phyloP scores from a whole-genome alignment of 352 stramenopile genomes.

The Peronospora tabacina region DNA sequence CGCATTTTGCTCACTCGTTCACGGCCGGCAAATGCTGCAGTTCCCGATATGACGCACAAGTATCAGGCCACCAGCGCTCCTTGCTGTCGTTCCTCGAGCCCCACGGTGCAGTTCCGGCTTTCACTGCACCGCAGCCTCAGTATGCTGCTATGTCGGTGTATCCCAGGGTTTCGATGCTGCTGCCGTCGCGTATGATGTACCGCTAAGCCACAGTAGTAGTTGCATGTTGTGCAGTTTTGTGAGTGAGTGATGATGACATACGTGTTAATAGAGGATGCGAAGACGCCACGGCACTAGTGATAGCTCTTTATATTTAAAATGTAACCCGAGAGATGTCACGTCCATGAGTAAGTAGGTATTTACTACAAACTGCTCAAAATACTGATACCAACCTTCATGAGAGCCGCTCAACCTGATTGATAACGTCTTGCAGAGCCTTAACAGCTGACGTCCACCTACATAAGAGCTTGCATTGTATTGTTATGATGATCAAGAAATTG shows the following conservation, averaged over 20 bases:
- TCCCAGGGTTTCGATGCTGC: slow-evolving; percentile 16
- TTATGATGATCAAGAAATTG: slow-evolving; percentile 4
- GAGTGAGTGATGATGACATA: slow-evolving; percentile 22
- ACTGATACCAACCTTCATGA: too few species aligned
- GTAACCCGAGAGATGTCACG: not conserved
- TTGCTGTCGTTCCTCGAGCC: slow-evolving; percentile 36
- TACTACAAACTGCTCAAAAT: not conserved
- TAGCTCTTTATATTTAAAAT: slow-evolving; percentile 25
- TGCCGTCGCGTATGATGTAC: slow-evolving; percentile 32
- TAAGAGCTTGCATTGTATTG: too few species aligned
- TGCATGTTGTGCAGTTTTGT: slow-evolving; percentile 14
- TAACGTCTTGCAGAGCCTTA: too few species aligned
- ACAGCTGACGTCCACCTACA: too few species aligned
- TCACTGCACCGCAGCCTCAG: slow-evolving; percentile 12
- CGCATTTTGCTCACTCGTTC: slow-evolving; percentile 21
- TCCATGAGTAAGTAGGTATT: slow-evolving; percentile 20
- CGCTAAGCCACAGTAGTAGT: slow-evolving; percentile 12
- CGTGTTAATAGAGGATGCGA: slow-evolving; percentile 19
- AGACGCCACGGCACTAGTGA: slow-evolving; percentile 12
- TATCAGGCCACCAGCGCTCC: slow-evolving; percentile 28
- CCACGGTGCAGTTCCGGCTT: slow-evolving; percentile 10
- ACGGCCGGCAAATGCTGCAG: slow-evolving; percentile 15
- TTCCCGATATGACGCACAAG: slow-evolving; percentile 10
- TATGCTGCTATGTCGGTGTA: slow-evolving; percentile 15
- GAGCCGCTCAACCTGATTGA: too few species aligned